A percentile compares a stretch with the other conserved stretches of the same genome.
Conservation (phyloP, 306 rosid genomes). For the Dalbergia cultrata region DNA sequence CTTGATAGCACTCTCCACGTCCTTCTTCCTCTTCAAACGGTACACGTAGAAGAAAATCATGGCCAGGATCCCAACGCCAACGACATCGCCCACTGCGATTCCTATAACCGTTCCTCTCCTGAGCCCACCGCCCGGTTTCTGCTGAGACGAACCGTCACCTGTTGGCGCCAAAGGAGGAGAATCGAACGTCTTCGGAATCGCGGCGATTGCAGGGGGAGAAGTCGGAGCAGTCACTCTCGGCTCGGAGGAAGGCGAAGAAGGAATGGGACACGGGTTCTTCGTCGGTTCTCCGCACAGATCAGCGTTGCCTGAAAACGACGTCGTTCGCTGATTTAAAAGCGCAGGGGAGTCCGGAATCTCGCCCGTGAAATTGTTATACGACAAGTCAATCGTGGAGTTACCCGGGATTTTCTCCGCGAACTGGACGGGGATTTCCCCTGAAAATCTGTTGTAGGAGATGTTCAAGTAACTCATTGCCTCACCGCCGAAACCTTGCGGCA, state of each 20-base stretch:
- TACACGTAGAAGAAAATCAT: constrained; percentile 62
- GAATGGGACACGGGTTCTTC: constrained; percentile 64
- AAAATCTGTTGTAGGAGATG: constrained; percentile 69
- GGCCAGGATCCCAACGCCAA: constrained; percentile 63
- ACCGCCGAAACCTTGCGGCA: constrained; percentile 72
- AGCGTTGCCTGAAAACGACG: constrained; percentile 63
- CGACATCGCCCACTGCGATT: constrained; percentile 74
- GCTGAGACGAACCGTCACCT: constrained; percentile 1
- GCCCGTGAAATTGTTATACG: constrained; percentile 79
- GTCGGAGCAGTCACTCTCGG: constrained; percentile 54
- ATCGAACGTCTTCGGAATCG: constrained; percentile 67
- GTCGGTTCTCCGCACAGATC: constrained; percentile 71
- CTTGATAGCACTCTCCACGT: constrained; percentile 39
- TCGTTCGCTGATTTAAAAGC: constrained; percentile 54
- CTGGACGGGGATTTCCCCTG: constrained; percentile 67
- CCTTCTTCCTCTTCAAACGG: constrained; percentile 61
- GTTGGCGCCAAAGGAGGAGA: constrained; percentile 47
- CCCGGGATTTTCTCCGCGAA: constrained; percentile 63
- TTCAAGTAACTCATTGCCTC: constrained; percentile 62
- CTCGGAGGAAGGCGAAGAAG: constrained; percentile 62
- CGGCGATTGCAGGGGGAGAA: constrained; percentile 92
- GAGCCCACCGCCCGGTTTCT: constrained; percentile 53
- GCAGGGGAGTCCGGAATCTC: constrained; percentile 60
- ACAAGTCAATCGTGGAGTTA: constrained; percentile 73
- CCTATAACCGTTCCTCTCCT: constrained; percentile 65